A percentile compares a stretch with the other conserved stretches of the same genome.
phyloP scores from a whole-genome alignment of 495 filamentous ascomycete genomes.

The Talaromyces adpressus region DNA sequence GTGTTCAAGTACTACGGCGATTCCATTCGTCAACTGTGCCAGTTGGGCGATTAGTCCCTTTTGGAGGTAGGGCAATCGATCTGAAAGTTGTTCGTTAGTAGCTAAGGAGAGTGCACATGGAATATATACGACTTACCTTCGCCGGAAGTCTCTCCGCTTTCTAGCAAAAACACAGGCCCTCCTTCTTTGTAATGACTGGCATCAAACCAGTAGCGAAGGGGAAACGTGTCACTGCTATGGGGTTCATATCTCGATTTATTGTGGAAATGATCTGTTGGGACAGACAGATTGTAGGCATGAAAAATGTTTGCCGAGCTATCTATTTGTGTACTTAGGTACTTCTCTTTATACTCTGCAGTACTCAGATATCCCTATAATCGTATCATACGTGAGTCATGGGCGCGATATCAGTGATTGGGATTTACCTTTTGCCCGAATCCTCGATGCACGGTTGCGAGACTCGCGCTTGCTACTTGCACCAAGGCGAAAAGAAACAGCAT shows the following conservation, averaged over 20 bases:
- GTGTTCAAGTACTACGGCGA: conserved; percentile 73
- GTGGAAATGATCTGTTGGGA: conserved; percentile 70
- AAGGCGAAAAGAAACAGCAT: conserved; percentile 2
- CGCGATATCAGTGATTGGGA: neutral
- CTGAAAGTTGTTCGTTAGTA: conserved; percentile 10
- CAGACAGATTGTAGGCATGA: conserved; percentile 53
- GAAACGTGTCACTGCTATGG: conserved; percentile 52
- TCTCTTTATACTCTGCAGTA: neutral
- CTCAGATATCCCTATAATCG: neutral
- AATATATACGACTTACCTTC: neutral
- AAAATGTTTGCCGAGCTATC: conserved; percentile 27
- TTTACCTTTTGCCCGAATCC: neutral
- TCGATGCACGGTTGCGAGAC: neutral
- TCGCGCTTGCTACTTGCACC: conserved; percentile 2
- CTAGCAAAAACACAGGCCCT: conserved; percentile 65
- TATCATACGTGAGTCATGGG: neutral
- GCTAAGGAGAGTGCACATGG: neutral
- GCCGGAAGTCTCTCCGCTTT: conserved; percentile 56
- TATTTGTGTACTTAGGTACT: neutral
- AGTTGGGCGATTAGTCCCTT: conserved; percentile 63
- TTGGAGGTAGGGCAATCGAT: conserved; percentile 56
- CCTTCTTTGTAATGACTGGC: conserved; percentile 56
- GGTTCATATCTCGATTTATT: conserved; percentile 63
- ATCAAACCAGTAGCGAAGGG: conserved; percentile 70
- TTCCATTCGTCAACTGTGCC: conserved; percentile 53